Evolutionary conservation across 164 flowering plant species (phyloP), one percentile per base, ranked within the genome.

Genomic region (Kalanchoe fedtschenkoi): DNA sequence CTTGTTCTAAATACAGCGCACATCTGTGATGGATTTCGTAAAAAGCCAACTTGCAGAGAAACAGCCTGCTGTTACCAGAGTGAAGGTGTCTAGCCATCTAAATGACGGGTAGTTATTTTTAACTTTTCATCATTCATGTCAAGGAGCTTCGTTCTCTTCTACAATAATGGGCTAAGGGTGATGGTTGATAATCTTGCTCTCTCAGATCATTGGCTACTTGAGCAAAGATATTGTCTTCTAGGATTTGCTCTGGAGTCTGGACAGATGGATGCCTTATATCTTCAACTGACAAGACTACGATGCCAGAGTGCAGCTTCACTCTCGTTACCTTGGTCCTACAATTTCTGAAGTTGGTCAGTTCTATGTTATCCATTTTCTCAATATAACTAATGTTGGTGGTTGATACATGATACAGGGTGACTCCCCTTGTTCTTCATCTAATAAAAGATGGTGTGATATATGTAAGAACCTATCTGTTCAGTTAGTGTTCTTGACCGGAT

Each of bases 21-120:
- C 70, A 33, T 90, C 97, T 0, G 92, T 90, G 61, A 75, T 87
- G 56, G 86, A 85, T 60, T 87, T 85, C 61, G 80, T 90, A 9
- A 82, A 75, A 16, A 74, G 46, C 62, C 95, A 90, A 69, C 69
- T 84, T 64, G 69, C 74, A 28, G 85, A 76, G 62, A 67, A 72
- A 60, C 64, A 73, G 54, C 22, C 72, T 16, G 73, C 65, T 19
- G n/a, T n/a, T n/a, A 53, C 69, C 1, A n/a, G 16, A 32, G 41
- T 58, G 61, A 58, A 0, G 17, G 56, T 26, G 17, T 51, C 28
- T 26, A 24, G 32, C 56, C 14, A 16, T 24, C n/a, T n/a, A 51
- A 17, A 11, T 15, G 32, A 5, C 15, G 56, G 56, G n/a, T 51
- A 19, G 51, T 44, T 44, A 44, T 19, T n/a, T 6, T 26, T 4